Evolutionary conservation across 805 yeast genomes (phyloP).

Genomic region (Sugiyamaella boreocaroliniensis): DNA sequence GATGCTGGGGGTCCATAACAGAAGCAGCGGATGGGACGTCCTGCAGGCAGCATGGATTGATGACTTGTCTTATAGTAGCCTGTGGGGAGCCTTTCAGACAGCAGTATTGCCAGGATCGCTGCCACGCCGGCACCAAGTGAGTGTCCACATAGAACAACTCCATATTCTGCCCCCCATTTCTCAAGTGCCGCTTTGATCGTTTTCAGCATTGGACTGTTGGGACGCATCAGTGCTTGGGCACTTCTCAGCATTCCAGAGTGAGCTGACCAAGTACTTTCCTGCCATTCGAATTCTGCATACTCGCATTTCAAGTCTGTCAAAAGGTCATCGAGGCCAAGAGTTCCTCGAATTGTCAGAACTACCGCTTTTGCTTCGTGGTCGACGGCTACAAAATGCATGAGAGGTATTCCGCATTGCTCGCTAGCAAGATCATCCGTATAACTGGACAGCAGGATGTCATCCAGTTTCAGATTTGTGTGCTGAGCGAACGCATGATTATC

Average conservation of each 20-base stretch:
- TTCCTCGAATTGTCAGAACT: conserved; percentile 31
- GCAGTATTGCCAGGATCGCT: conserved; percentile 26
- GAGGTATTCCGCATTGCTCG: conserved; percentile 26
- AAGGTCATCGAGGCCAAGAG: conserved; percentile 30
- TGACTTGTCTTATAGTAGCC: conserved; percentile 17
- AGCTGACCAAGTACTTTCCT: conserved; percentile 24
- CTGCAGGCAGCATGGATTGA: conserved; percentile 22
- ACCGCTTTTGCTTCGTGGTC: conserved; percentile 29
- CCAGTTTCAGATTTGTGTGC: conserved; percentile 26
- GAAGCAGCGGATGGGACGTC: conserved; percentile 27
- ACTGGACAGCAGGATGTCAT: conserved; percentile 28
- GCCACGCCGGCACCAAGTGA: conserved; percentile 33
- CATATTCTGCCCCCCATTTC: conserved; percentile 26
- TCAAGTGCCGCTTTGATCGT: conserved; percentile 24
- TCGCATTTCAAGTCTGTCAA: conserved; percentile 30
- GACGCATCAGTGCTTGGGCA: conserved; percentile 22
- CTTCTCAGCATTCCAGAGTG: conserved; percentile 30
- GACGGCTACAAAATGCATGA: conserved; percentile 28
- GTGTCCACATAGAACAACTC: conserved; percentile 31
- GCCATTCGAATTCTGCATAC: conserved; percentile 28
- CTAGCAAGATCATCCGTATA: conserved; percentile 20
- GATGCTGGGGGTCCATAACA: conserved; percentile 32
- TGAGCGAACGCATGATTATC: conserved; percentile 31
- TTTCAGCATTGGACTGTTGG: conserved; percentile 23
- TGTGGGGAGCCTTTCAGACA: conserved; percentile 15